These are phyloP conservation scores for Hexamita inflata DNA, from an alignment of 208 protist species.

Conservation along the genomic window DNA sequence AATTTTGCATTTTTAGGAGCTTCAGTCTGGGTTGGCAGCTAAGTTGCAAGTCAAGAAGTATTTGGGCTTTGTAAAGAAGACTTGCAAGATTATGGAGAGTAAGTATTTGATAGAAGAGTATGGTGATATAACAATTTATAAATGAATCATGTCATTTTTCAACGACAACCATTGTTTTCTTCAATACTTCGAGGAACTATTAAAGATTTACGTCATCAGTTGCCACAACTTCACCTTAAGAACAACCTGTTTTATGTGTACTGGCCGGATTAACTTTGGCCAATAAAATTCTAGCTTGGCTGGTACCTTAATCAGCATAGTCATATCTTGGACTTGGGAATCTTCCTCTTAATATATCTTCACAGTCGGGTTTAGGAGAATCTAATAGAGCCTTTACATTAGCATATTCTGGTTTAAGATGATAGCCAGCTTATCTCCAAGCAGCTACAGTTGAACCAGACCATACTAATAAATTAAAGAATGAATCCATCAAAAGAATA, in stretches of 20 bases:
- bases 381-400: constrained; percentile 16
- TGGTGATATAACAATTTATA: no score
- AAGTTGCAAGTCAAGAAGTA: no score
- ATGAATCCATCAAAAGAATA: constrained; percentile 15
- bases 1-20: no score
- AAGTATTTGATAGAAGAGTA: no score
- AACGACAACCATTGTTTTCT: not conserved
- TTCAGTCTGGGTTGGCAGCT: no score
- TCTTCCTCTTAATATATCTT: not conserved
- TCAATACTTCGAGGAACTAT: constrained; percentile 23
- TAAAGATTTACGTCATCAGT: constrained; percentile 21
- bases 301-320: not conserved
- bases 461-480: constrained; percentile 24
- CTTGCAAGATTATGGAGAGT: no score
- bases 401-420: constrained; percentile 27
- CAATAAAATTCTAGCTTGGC: constrained; percentile 13
- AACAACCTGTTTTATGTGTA: not conserved
- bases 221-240: constrained; percentile 5
- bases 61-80: no score
- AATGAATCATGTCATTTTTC: no score
- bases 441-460: constrained; percentile 12
- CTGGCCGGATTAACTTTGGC: constrained; percentile 1
- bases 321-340: constrained; percentile 18
- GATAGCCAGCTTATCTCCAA: constrained; percentile 18
- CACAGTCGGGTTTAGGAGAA: not conserved